Evolutionary conservation across 2,329 filamentous ascomycete species (phyloP).

Genomic region (Xylariaceae sp.): DNA sequence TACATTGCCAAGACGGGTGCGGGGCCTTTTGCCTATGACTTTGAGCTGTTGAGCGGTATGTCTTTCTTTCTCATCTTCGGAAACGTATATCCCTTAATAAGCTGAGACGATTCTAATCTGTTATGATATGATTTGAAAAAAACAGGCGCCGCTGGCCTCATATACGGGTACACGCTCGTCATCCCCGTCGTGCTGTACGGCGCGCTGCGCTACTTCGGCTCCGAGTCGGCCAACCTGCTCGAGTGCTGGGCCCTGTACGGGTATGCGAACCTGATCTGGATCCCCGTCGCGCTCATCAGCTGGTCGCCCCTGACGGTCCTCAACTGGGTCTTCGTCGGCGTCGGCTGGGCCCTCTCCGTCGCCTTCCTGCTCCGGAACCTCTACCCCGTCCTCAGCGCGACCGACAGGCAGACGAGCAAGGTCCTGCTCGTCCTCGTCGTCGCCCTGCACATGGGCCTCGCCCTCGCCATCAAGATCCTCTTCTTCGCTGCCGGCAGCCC

Average conservation of each 20-base stretch:
- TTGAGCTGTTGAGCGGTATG: slow-evolving; percentile 74
- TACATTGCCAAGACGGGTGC: slow-evolving; percentile 68
- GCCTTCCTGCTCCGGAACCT: slow-evolving; percentile 80
- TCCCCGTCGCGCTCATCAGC: slow-evolving; percentile 84
- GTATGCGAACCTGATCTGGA: slow-evolving; percentile 96
- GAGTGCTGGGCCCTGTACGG: slow-evolving; percentile 96
- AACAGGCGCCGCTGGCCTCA: slow-evolving; percentile 74
- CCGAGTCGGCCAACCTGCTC: slow-evolving; percentile 84
- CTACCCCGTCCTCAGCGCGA: slow-evolving; percentile 87
- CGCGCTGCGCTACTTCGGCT: slow-evolving; percentile 89
- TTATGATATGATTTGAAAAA: too few species aligned
- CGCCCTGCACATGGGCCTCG: slow-evolving; percentile 78
- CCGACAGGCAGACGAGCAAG: slow-evolving; percentile 88
- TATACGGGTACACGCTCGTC: slow-evolving; percentile 91
- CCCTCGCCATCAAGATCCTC: slow-evolving; percentile 90
- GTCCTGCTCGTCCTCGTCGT: slow-evolving; percentile 79
- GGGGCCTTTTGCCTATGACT: slow-evolving; percentile 83
- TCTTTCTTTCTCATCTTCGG: background rate
- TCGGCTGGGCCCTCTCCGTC: slow-evolving; percentile 79
- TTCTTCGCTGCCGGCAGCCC: slow-evolving; percentile 85
- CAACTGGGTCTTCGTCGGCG: slow-evolving; percentile 88
- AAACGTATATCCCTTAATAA: background rate
- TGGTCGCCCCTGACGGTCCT: slow-evolving; percentile 82
- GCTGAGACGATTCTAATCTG: too few species aligned
- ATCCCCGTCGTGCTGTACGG: slow-evolving; percentile 83